Evolutionary conservation across 768 basidiomycete genomes (phyloP), one percentile per base, ranked within the genome.

Genomic region (Harrya chromipes): DNA sequence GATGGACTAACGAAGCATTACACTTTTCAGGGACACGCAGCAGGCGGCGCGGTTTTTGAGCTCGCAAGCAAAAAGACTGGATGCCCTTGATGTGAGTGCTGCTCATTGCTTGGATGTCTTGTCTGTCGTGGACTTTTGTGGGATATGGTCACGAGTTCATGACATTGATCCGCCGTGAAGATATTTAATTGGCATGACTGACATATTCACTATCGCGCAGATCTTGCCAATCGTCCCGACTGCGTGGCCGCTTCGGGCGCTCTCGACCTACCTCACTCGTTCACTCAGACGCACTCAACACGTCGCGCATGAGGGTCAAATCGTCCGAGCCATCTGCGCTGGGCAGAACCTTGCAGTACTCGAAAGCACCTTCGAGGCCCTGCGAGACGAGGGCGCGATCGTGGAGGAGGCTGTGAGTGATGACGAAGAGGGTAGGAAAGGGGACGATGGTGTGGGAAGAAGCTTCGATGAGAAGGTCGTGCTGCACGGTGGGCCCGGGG

Each of bases 281-380:
- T 90, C 90, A 4, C 80, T 93, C 50, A 80, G 90, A 20, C 76
- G 88, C 55, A 81, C 83, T 9, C 69, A 91, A 20, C 92, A 95
- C 60, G 70, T 75, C 12, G 69, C 72, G 19, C 82, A 85, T 40
- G 87, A 93, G 64, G 81, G 80, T 6, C 77, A 81, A 62, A 85
- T 95, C 44, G 66, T 94, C 49, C 94, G 90, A 66, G 81, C 82
- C 16, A 76, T 95, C 49, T 81, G 82, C 55, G 77, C 82, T 9
- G 88, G 85, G 2, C 86, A 94, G 65, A 94, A 94, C 60, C 76
- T 91, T 29, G 80, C 83, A 51, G 84, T 84, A 20, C 76, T 80
- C 44, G 85, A 88, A 44, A 66, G 66, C 23, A 74, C 83, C 21
- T 88, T 81, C 74, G 62, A 73, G 5, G 64, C 76, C 46, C 62